Percentiles rank a stretch among this genome's conserved stretches.
Evolutionary conservation across 352 stramenopile species (phyloP).

Genomic region (Phytophthora foliorum): DNA sequence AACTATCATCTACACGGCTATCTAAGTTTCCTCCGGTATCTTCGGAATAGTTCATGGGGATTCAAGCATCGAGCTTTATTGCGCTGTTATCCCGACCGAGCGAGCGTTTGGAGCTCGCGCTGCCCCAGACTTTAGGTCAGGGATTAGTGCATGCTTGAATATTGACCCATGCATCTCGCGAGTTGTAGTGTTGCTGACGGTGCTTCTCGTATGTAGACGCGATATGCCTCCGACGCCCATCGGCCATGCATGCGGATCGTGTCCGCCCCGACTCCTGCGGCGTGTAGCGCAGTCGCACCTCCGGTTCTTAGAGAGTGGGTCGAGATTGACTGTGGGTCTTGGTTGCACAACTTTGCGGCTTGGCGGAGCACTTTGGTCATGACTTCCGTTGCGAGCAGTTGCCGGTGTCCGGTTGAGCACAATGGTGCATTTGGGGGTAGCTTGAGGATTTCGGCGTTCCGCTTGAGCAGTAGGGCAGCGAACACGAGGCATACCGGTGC

Average conservation of each 20-base stretch:
- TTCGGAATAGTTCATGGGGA: neutral
- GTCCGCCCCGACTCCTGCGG: constrained; percentile 1
- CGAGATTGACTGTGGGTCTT: constrained; percentile 6
- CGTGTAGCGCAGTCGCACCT: constrained; percentile 4
- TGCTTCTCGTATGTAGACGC: constrained; percentile 5
- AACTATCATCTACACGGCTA: too few relatives aligned
- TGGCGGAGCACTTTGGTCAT: constrained; percentile 19
- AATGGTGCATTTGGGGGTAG: neutral
- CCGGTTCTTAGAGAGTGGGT: constrained; percentile 16
- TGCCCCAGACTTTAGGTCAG: neutral
- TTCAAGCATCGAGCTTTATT: neutral
- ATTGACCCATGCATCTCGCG: constrained; percentile 4
- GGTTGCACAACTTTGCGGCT: neutral
- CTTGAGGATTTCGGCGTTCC: constrained; percentile 2
- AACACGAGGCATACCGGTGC: constrained; percentile 13
- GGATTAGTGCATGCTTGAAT: neutral
- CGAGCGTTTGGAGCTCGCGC: neutral
- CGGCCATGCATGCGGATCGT: constrained; percentile 19
- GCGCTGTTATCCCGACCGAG: neutral
- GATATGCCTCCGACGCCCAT: constrained; percentile 19
- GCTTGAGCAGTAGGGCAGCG: constrained; percentile 6
- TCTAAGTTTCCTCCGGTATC: too few relatives aligned
- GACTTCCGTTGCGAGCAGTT: constrained; percentile 4
- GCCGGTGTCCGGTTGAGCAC: neutral
- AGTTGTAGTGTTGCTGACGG: constrained; percentile 5